Evolutionary conservation across 352 stramenopile genomes (phyloP).

Genomic region (Phytophthora quininea): DNA sequence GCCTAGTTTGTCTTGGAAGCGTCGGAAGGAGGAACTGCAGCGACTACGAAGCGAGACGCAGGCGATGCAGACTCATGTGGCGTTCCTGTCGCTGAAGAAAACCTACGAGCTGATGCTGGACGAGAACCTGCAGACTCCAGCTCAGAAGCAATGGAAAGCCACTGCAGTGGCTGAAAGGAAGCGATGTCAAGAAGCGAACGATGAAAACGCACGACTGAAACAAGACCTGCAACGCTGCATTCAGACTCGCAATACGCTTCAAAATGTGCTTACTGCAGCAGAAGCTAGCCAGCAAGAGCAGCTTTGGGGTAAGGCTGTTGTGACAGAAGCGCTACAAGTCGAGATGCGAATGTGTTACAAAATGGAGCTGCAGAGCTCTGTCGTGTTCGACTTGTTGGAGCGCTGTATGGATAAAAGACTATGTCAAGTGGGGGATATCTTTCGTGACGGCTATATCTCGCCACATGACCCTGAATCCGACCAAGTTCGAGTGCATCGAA

Average conservation of each 20-base stretch:
- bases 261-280: slow-evolving; percentile 12
- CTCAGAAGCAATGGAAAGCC: slow-evolving; percentile 12
- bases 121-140: slow-evolving; percentile 7
- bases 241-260: slow-evolving; percentile 12
- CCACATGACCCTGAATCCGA: slow-evolving; percentile 2
- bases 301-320: slow-evolving; percentile 2
- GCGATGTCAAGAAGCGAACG: neutral
- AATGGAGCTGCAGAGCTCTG: slow-evolving; percentile 1
- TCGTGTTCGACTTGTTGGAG: slow-evolving; percentile 7
- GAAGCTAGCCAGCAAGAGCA: slow-evolving; percentile 8
- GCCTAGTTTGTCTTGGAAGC: slow-evolving; percentile 38
- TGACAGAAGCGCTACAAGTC: slow-evolving; percentile 6
- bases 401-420: slow-evolving; percentile 6
- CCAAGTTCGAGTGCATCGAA: slow-evolving; percentile 18
- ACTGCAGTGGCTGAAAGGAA: slow-evolving; percentile 13
- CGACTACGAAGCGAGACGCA: slow-evolving; percentile 26
- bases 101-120: slow-evolving; percentile 15
- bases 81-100: slow-evolving; percentile 27
- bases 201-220: slow-evolving; percentile 20
- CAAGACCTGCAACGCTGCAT: slow-evolving; percentile 11
- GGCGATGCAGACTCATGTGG: slow-evolving; percentile 34
- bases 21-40: slow-evolving; percentile 42
- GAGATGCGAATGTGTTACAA: neutral
- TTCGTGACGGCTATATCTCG: neutral
- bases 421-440: neutral